These are phyloP conservation scores for Cunninghamia lanceolata DNA, from an alignment of 75 land plant species.

Conservation along the genomic window DNA sequence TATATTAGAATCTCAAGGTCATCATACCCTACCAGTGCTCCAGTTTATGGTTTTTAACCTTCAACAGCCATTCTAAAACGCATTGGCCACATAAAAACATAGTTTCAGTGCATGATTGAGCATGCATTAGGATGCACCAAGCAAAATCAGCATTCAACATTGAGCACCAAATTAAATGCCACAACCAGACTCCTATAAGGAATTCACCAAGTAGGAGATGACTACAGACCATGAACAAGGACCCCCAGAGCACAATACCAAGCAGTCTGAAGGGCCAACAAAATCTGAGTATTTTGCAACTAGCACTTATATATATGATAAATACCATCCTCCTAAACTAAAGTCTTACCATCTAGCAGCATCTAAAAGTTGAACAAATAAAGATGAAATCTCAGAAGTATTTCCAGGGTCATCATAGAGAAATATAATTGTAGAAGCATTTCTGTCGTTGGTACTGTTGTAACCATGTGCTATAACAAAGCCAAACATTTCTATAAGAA, in stretches of 20 bases:
- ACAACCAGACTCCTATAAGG: neutral
- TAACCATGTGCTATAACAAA: neutral
- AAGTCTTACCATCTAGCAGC: neutral
- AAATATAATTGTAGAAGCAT: neutral
- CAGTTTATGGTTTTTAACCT: neutral
- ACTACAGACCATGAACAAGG: neutral
- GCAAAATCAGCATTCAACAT: neutral
- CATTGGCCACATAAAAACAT: neutral
- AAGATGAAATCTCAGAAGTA: neutral
- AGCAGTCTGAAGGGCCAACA: neutral
- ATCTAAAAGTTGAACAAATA: neutral
- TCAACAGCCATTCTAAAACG: neutral
- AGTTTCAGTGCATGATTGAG: neutral
- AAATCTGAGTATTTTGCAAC: neutral
- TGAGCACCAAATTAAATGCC: neutral
- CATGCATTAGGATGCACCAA: neutral
- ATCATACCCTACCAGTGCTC: neutral
- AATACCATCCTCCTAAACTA: neutral
- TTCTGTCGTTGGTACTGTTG: neutral
- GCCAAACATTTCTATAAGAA: neutral
- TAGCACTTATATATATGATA: neutral
- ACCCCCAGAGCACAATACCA: neutral
- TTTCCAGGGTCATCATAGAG: neutral
- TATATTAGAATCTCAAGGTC: neutral
- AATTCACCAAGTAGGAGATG: neutral